Conservation (phyloP, 495 filamentous ascomycete genomes). For the Daldinia concentrica region DNA sequence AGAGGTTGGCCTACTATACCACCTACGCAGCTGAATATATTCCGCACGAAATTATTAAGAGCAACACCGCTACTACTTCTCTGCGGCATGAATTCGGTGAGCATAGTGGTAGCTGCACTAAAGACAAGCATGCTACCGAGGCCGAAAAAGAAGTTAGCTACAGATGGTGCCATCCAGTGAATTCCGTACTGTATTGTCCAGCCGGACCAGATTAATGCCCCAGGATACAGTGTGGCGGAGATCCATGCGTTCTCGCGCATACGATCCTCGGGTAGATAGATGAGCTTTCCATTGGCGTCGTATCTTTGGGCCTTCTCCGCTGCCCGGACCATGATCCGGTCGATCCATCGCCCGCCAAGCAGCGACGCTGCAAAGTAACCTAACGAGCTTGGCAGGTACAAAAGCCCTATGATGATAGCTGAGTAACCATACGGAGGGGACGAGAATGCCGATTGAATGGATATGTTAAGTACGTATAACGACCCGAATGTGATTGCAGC, state of each 20-base stretch:
- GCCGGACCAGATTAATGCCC: constrained; percentile 71
- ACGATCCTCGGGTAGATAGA: constrained; percentile 85
- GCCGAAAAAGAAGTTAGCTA: constrained; percentile 91
- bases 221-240: constrained; percentile 77
- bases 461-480: constrained; percentile 89
- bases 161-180: constrained; percentile 60
- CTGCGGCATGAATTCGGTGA: constrained; percentile 90
- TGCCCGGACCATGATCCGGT: constrained; percentile 87
- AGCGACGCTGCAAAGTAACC: constrained; percentile 80
- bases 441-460: constrained; percentile 79
- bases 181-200: constrained; percentile 56
- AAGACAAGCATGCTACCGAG: constrained; percentile 91
- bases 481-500: constrained; percentile 83
- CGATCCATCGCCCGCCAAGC: constrained; percentile 86
- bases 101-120: constrained; percentile 77
- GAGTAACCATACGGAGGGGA: constrained; percentile 76
- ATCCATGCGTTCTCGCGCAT: constrained; percentile 91
- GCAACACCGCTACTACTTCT: constrained; percentile 78
- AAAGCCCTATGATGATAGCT: constrained; percentile 76
- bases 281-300: constrained; percentile 72
- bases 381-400: constrained; percentile 82
- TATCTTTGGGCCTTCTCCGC: constrained; percentile 75
- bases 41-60: constrained; percentile 85
- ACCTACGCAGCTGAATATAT: constrained; percentile 85
- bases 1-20: constrained; percentile 77